A percentile compares a stretch with the other conserved stretches of the same genome.
Evolutionary conservation across 1,284 basidiomycete species (phyloP).

Genomic region (Vanrija humicola): DNA sequence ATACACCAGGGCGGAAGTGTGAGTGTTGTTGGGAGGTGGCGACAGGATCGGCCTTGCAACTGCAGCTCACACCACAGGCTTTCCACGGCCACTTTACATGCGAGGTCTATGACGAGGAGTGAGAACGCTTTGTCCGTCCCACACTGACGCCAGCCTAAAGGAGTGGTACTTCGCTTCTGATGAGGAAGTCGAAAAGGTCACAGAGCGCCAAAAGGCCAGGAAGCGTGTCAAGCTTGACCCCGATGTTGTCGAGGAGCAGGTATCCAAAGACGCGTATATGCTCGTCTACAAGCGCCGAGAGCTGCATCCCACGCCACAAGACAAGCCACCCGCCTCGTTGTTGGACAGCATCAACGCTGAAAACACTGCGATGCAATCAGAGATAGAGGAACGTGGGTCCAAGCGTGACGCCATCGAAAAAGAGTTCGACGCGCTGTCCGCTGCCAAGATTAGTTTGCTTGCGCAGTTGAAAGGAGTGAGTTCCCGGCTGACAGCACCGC

Average conservation of each 20-base stretch:
- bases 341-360: slow-evolving; percentile 56
- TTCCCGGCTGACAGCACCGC: not conserved
- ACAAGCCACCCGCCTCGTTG: slow-evolving; percentile 57
- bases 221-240: slow-evolving; percentile 8
- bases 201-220: slow-evolving; percentile 15
- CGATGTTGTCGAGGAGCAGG: slow-evolving; percentile 25
- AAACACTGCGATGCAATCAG: slow-evolving; percentile 49
- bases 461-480: slow-evolving; percentile 26
- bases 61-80: slow-evolving; percentile 55
- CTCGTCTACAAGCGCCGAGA: slow-evolving; percentile 67
- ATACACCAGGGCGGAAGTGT: slow-evolving; percentile 68
- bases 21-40: slow-evolving; percentile 13
- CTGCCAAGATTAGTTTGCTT: slow-evolving; percentile 25
- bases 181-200: slow-evolving; percentile 51
- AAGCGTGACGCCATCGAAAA: not conserved
- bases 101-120: slow-evolving; percentile 75
- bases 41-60: not conserved
- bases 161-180: slow-evolving; percentile 91
- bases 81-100: slow-evolving; percentile 91
- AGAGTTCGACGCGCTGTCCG: slow-evolving; percentile 13
- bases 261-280: slow-evolving; percentile 86
- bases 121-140: slow-evolving; percentile 29
- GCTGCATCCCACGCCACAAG: not conserved
- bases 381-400: slow-evolving; percentile 13
- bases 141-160: slow-evolving; percentile 53